Percentiles rank a stretch among this genome's conserved stretches.
Evolutionary conservation across 352 stramenopile genomes (phyloP).

Genomic region (Globisporangium yorkense): DNA sequence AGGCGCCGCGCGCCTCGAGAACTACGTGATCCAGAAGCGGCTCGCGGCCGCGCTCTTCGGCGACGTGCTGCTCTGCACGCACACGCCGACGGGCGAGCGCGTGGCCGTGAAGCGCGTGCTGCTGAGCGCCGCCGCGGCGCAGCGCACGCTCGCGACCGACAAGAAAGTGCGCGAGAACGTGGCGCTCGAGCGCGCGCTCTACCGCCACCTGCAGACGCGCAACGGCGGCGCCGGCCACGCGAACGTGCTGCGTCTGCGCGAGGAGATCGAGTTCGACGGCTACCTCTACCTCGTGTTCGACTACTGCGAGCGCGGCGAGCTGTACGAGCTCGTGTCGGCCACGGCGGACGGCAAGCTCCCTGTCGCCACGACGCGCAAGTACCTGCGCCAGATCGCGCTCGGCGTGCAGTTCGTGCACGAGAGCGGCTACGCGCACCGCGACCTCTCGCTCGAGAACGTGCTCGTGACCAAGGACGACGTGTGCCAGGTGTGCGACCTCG

Average conservation of each 20-base stretch:
- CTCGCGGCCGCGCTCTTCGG: conserved; percentile 74
- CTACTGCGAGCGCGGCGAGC: conserved; percentile 61
- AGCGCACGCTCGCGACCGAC: conserved; percentile 54
- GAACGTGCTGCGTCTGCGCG: conserved; percentile 60
- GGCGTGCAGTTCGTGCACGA: conserved; percentile 74
- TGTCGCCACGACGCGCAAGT: conserved; percentile 31
- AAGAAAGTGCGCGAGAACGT: conserved; percentile 81
- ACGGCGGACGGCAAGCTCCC: conserved; percentile 48
- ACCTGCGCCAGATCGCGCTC: conserved; percentile 60
- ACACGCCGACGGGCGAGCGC: conserved; percentile 51
- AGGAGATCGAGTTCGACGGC: conserved; percentile 76
- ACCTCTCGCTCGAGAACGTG: conserved; percentile 84
- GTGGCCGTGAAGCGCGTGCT: conserved; percentile 80
- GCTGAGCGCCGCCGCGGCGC: conserved; percentile 47
- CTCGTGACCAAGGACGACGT: conserved; percentile 63
- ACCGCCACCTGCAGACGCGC: conserved; percentile 47
- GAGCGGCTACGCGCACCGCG: conserved; percentile 72
- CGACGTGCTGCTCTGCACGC: conserved; percentile 69
- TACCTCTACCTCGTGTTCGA: conserved; percentile 79
- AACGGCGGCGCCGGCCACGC: conserved; percentile 55
- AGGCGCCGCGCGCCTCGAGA: conserved; percentile 48
- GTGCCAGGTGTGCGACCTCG: conserved; percentile 82
- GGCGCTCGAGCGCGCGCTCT: conserved; percentile 65
- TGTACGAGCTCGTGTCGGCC: conserved; percentile 73
- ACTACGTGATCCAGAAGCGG: conserved; percentile 77